A percentile compares a stretch with the other conserved stretches of the same genome.
Conservation (phyloP, 2,329 filamentous ascomycete genomes). For the Scorias spongiosa region DNA sequence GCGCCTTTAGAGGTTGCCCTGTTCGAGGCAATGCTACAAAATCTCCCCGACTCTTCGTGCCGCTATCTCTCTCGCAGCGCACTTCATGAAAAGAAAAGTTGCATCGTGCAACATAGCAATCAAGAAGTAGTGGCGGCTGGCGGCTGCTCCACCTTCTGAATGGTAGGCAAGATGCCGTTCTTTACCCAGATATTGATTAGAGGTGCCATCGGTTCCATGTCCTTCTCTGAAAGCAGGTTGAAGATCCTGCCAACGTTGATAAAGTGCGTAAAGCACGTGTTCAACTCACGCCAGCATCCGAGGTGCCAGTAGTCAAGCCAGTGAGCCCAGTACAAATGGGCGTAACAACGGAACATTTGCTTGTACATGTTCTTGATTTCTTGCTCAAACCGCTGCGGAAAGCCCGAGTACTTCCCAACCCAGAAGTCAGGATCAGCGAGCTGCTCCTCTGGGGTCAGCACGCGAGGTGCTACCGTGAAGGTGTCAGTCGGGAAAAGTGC, state of each 20-base stretch:
- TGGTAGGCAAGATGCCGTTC: constrained; percentile 63
- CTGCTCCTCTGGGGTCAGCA: constrained; percentile 28
- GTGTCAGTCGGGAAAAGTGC: constrained; percentile 82
- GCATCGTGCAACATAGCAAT: too few species aligned
- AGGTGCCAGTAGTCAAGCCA: constrained; percentile 38
- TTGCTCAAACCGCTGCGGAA: constrained; percentile 38
- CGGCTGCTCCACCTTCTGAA: constrained; percentile 7
- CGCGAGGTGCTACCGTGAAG: constrained; percentile 45
- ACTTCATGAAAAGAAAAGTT: neutral
- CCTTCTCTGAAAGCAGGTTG: constrained; percentile 63
- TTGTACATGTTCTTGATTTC: constrained; percentile 61
- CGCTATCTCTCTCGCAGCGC: neutral
- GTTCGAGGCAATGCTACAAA: too few species aligned
- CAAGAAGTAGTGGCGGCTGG: neutral
- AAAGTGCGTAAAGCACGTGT: constrained; percentile 40
- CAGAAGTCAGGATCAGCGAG: constrained; percentile 48
- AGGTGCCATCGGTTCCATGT: constrained; percentile 91
- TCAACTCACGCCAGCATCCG: constrained; percentile 33
- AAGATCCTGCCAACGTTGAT: constrained; percentile 59
- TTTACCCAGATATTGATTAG: constrained; percentile 83
- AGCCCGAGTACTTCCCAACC: constrained; percentile 79
- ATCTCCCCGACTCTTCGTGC: neutral
- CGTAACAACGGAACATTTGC: constrained; percentile 40
- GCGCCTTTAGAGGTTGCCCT: neutral
- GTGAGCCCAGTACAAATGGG: constrained; percentile 37